Percentiles rank a stretch among this genome's conserved stretches.
These are phyloP conservation scores for Solanum chacoense DNA, from an alignment of 305 asterid species.

Conservation along the genomic window DNA sequence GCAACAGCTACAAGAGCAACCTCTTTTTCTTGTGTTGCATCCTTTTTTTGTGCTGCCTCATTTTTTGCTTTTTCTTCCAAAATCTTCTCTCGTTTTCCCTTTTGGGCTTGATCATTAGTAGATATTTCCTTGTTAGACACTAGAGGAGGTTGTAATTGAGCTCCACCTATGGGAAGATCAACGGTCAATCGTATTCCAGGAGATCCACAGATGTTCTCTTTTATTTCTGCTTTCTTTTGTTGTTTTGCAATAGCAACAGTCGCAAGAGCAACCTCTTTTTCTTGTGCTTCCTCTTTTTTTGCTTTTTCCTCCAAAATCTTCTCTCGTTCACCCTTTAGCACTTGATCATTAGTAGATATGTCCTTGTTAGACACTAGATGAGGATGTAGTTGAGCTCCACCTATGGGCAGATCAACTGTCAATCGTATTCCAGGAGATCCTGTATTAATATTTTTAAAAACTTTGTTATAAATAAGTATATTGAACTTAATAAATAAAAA, in stretches of 20 bases:
- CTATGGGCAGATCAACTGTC: neutral
- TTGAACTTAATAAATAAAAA: no score
- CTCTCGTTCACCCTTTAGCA: neutral
- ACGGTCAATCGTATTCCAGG: neutral
- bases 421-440: neutral
- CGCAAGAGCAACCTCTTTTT: neutral
- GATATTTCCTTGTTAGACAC: neutral
- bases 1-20: neutral
- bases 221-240: neutral
- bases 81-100: neutral
- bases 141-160: neutral
- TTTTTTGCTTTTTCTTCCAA: neutral
- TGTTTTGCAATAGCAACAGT: neutral
- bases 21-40: no score
- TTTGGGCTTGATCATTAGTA: neutral
- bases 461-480: neutral
- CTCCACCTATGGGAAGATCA: neutral
- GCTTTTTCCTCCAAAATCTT: neutral
- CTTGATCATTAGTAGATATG: neutral
- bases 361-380: neutral
- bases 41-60: neutral
- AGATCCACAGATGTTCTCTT: neutral
- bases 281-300: neutral
- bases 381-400: neutral
- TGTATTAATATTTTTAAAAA: no score